These are phyloP conservation scores for Vinca minor DNA, from an alignment of 257 asterid genomes.

Conservation along the genomic window DNA sequence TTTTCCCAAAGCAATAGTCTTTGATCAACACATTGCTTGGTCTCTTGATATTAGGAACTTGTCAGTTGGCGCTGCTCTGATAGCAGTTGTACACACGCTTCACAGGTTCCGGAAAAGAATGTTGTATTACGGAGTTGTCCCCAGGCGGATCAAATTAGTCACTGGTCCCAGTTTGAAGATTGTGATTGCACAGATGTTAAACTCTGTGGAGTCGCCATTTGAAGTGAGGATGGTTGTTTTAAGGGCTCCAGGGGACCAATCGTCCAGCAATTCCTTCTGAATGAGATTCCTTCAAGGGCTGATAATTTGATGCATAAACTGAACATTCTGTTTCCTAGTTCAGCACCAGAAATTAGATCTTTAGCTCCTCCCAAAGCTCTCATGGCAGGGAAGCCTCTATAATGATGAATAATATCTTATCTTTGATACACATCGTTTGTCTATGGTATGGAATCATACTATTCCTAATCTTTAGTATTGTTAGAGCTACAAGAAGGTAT, in stretches of 20 bases:
- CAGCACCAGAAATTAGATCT: slow-evolving; percentile 95
- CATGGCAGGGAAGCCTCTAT: slow-evolving; percentile 40
- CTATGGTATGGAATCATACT: no score
- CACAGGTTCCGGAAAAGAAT: slow-evolving; percentile 95
- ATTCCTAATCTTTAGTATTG: no score
- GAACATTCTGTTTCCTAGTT: slow-evolving; percentile 73
- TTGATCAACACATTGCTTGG: slow-evolving; percentile 98
- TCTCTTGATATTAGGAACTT: slow-evolving; percentile 91
- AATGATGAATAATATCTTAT: slow-evolving; percentile 15
- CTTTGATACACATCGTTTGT: no score
- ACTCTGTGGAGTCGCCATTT: slow-evolving; percentile 81
- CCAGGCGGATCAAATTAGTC: slow-evolving; percentile 82
- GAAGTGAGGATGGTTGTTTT: slow-evolving; percentile 95
- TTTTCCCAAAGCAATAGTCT: slow-evolving; percentile 93
- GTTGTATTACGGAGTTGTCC: slow-evolving; percentile 91
- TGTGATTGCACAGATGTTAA: slow-evolving; percentile 71
- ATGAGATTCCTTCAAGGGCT: slow-evolving; percentile 93
- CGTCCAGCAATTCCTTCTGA: slow-evolving; percentile 84
- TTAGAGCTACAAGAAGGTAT: not conserved
- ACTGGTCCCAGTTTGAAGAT: slow-evolving; percentile 90
- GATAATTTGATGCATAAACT: slow-evolving; percentile 96
- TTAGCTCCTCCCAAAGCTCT: slow-evolving; percentile 83
- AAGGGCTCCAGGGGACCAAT: slow-evolving; percentile 98
- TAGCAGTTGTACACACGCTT: slow-evolving; percentile 90
- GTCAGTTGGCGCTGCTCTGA: slow-evolving; percentile 92